A percentile compares a stretch with the other conserved stretches of the same genome.
Evolutionary conservation across 352 stramenopile species (phyloP).

Genomic region (Pythium monospermum): DNA sequence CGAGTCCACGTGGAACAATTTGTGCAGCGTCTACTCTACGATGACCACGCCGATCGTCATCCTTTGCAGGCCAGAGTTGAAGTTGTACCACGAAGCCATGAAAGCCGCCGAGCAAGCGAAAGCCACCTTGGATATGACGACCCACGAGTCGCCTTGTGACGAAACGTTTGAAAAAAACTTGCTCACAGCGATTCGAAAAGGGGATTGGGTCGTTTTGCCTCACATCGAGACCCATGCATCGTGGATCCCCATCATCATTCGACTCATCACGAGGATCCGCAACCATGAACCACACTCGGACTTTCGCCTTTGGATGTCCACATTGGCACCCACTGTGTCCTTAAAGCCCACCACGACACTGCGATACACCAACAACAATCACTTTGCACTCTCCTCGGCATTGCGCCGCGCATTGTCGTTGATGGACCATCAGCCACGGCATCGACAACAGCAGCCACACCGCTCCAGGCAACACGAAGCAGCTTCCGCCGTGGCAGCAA

Average conservation of each 20-base stretch:
- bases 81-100: conserved; percentile 34
- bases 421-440: no score
- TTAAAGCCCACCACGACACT: background rate
- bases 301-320: conserved; percentile 60
- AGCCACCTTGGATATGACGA: conserved; percentile 27
- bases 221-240: conserved; percentile 25
- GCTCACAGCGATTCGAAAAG: conserved; percentile 36
- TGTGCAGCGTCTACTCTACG: conserved; percentile 40
- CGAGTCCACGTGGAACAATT: conserved; percentile 11
- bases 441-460: conserved; percentile 21
- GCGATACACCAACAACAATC: conserved; percentile 1
- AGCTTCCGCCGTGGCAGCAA: background rate
- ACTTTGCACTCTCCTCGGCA: background rate
- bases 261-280: conserved; percentile 29
- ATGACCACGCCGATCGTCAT: conserved; percentile 28
- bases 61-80: conserved; percentile 18
- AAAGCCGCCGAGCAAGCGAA: conserved; percentile 26
- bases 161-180: conserved; percentile 32
- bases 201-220: conserved; percentile 47
- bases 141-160: conserved; percentile 9
- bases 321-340: background rate
- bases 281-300: conserved; percentile 36
- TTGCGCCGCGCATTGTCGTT: conserved; percentile 1
- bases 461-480: conserved; percentile 3
- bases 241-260: conserved; percentile 22